Evolutionary conservation across 2,329 filamentous ascomycete genomes (phyloP), one percentile per base, ranked within the genome.

Genomic region (Fusarium compactum): DNA sequence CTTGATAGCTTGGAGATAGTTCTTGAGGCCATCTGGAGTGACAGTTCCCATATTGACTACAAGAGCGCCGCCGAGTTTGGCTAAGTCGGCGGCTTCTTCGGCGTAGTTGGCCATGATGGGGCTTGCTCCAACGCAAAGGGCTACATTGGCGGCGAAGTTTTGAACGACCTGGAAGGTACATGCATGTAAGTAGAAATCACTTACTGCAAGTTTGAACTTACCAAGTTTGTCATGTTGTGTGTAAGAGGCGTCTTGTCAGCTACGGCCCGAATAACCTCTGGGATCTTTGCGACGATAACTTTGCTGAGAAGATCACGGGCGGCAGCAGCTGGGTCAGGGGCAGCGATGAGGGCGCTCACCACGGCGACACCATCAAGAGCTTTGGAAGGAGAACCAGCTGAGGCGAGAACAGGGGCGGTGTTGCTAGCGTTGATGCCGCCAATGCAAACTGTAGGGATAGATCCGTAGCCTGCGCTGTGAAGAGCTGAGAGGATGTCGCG

Each of bases 221-320:
- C 95, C 55, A 95, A 86, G 78, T 98, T 98, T 56, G 96, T 98
- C 93, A 98, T 98, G 81, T 97, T 98, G 82, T 98, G 95, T 53
- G 92, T 92, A 24, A 98, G 85, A 1, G 95, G 94, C 60, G 87
- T 90, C 45, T 81, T 84, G 4, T 83, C 78, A 8, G 87, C 87
- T 50, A 97, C 86, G 8, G 85, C 84, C 63, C 82, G 83, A 45
- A 97, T 84, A 20, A 92, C 81, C 43, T 76, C 75, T 3, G 80
- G 80, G 12, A 80, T 74, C 58, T 80, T 82, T 62, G 95, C 85
- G 15, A 91, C 84, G 2, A 83, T 76, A 16, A 82, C 76, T 38
- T 74, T 70, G 27, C 60, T 59, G 15, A 82, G 79, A 15, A 98
- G 85, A 18, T 87, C 78, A 4, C 82, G 77, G 1, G 95, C 86